Evolutionary conservation across 177 flowering plant species (phyloP).

Genomic region (Vitis hybrid): DNA sequence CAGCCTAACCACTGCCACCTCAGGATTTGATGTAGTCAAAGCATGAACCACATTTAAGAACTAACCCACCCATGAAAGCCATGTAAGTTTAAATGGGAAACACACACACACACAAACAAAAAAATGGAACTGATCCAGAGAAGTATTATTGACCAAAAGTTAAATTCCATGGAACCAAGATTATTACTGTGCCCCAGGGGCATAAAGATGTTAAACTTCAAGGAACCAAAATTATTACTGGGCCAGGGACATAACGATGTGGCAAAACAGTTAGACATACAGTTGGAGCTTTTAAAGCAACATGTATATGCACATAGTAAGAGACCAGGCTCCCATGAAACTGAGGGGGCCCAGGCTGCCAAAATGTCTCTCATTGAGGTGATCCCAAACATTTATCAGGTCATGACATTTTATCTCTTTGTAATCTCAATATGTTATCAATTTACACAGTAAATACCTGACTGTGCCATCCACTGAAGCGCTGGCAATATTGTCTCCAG

Average conservation of each 20-base stretch:
- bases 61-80: not conserved
- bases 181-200: too few relatives aligned
- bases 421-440: not conserved
- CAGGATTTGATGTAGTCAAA: not conserved
- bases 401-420: too few relatives aligned
- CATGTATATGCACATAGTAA: too few relatives aligned
- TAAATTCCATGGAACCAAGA: too few relatives aligned
- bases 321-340: not conserved
- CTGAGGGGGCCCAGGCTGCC: not conserved
- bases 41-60: not conserved
- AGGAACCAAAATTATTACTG: not conserved
- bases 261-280: not conserved
- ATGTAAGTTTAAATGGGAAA: not conserved
- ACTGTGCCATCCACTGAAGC: conserved; percentile 96
- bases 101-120: not conserved
- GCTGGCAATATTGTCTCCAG: conserved; percentile 94
- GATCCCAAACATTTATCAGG: not conserved
- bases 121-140: too few relatives aligned
- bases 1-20: not conserved
- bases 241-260: not conserved
- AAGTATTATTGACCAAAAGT: too few relatives aligned
- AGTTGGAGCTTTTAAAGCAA: not conserved
- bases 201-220: not conserved
- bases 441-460: conserved; percentile 48
- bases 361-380: not conserved